Conservation (phyloP, 2,329 filamentous ascomycete genomes). For the Calonectria naviculata region DNA sequence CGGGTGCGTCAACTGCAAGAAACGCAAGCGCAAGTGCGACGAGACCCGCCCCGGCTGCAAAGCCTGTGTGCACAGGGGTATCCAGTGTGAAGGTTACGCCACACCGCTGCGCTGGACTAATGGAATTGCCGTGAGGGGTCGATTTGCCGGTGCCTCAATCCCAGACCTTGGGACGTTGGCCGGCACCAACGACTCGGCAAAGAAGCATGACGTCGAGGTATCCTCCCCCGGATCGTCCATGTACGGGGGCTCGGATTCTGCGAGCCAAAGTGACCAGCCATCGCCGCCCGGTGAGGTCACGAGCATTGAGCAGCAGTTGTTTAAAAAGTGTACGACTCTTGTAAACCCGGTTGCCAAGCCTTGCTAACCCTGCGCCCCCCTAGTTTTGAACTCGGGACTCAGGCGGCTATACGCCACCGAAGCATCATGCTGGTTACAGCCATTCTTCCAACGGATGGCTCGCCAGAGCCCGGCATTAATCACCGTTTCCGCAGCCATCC, state of each 20-base stretch:
- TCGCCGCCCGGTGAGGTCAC: slow-evolving; percentile 9
- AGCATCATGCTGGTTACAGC: slow-evolving; percentile 34
- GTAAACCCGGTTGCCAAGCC: neutral
- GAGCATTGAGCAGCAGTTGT: slow-evolving; percentile 28
- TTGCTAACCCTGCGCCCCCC: slow-evolving; percentile 6
- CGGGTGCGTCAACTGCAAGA: slow-evolving; percentile 40
- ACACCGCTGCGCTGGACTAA: slow-evolving; percentile 37
- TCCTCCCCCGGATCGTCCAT: neutral
- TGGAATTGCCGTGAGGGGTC: slow-evolving; percentile 37
- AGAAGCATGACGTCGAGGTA: neutral
- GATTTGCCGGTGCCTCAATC: slow-evolving; percentile 34
- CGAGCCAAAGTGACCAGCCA: slow-evolving; percentile 11
- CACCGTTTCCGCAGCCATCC: slow-evolving; percentile 33
- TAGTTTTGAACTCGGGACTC: slow-evolving; percentile 34
- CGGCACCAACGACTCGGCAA: neutral
- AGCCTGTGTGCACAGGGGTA: slow-evolving; percentile 32
- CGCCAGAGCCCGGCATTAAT: slow-evolving; percentile 34
- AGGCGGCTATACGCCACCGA: slow-evolving; percentile 35
- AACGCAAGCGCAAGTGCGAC: slow-evolving; percentile 39
- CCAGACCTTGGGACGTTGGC: slow-evolving; percentile 22
- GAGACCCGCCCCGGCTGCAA: slow-evolving; percentile 33
- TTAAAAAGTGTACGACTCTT: slow-evolving; percentile 26
- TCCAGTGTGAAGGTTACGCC: slow-evolving; percentile 36
- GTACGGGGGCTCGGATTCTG: slow-evolving; percentile 22
- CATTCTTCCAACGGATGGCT: slow-evolving; percentile 38